These are phyloP conservation scores for Termitomyces sp. DNA, from an alignment of 768 basidiomycete genomes.

Conservation along the genomic window DNA sequence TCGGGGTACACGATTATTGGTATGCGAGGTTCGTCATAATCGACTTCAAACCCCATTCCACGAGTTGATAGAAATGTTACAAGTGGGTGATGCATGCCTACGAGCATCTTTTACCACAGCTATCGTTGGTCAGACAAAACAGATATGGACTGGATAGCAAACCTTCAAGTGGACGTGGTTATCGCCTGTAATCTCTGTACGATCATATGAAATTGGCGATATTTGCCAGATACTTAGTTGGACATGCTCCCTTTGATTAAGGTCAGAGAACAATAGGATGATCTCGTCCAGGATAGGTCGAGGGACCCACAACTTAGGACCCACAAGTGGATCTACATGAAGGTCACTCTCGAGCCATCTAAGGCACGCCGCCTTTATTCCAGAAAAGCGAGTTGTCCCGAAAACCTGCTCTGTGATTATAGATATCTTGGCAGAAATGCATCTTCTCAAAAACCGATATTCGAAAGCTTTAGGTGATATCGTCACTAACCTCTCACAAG, in stretches of 20 bases:
- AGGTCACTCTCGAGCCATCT: not conserved
- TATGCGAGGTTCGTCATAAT: constrained; percentile 28
- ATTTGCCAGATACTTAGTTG: not conserved
- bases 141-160: constrained; percentile 25
- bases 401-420: not conserved
- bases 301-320: not conserved
- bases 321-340: not conserved
- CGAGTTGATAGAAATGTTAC: not conserved
- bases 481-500: not conserved
- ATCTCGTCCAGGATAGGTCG: not conserved
- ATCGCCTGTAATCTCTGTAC: constrained; percentile 14
- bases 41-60: not conserved
- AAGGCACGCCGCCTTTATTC: not conserved
- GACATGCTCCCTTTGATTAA: not conserved
- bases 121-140: constrained; percentile 21
- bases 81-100: constrained; percentile 33
- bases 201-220: not conserved
- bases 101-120: constrained; percentile 27
- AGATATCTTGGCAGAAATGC: not conserved
- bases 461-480: not conserved
- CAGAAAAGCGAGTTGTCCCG: not conserved
- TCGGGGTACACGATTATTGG: constrained; percentile 30
- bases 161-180: constrained; percentile 25
- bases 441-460: not conserved
- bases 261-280: not conserved